Evolutionary conservation across 1,139 yeast species (phyloP).

Genomic region (Diutina sp.): DNA sequence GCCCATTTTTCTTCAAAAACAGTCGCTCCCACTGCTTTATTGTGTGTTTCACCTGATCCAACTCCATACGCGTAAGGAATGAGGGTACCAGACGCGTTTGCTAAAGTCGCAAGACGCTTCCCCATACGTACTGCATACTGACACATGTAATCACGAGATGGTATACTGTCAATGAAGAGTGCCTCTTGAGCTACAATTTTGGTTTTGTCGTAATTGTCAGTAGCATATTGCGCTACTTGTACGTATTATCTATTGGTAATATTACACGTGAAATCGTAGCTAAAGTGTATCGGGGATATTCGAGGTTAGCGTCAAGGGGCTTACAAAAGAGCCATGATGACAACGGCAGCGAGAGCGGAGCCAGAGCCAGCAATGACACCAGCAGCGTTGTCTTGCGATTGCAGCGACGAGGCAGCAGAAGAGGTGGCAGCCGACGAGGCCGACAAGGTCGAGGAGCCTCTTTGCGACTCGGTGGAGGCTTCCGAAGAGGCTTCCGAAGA

Average conservation of each 20-base stretch:
- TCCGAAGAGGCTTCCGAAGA: not conserved
- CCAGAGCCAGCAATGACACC: not conserved
- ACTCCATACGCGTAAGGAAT: not conserved
- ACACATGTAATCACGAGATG: too few species aligned
- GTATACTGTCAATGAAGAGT: too few species aligned
- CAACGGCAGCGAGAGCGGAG: not conserved
- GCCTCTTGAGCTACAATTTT: too few species aligned
- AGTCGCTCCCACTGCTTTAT: constrained; percentile 55
- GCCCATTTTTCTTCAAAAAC: constrained; percentile 27
- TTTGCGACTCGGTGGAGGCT: not conserved
- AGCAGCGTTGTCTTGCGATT: not conserved
- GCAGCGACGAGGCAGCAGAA: not conserved
- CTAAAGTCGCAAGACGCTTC: too few species aligned
- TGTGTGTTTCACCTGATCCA: constrained; percentile 1
- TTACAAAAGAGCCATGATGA: not conserved
- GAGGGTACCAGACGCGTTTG: not conserved
- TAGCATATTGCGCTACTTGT: too few species aligned
- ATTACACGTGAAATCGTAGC: not conserved
- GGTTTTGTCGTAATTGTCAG: too few species aligned
- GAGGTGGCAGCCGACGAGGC: not conserved
- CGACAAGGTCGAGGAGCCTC: not conserved
- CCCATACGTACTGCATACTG: too few species aligned
- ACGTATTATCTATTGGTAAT: not conserved
- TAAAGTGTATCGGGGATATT: not conserved
- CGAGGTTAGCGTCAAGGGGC: not conserved